These are phyloP conservation scores for Podospora pseudopauciseta DNA, from an alignment of 495 filamentous ascomycete species.

Conservation along the genomic window DNA sequence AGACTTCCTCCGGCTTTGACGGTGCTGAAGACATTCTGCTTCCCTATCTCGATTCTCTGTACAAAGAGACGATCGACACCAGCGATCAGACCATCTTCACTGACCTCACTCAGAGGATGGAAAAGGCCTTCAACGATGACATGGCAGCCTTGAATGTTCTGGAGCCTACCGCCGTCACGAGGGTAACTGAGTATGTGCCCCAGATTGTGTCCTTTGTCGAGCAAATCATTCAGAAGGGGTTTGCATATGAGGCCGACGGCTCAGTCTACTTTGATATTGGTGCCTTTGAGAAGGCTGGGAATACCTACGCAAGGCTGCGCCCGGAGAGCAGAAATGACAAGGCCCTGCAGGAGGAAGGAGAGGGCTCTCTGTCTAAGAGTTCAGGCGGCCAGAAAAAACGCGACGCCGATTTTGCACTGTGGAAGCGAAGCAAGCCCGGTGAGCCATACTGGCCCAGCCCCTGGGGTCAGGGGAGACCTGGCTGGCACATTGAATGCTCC, in stretches of 20 bases:
- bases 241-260: constrained; percentile 80
- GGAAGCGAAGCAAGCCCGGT: constrained; percentile 89
- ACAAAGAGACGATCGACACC: constrained; percentile 70
- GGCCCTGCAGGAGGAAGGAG: constrained; percentile 80
- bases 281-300: constrained; percentile 78
- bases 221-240: constrained; percentile 76
- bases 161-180: constrained; percentile 72
- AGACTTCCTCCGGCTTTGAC: constrained; percentile 41
- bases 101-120: constrained; percentile 75
- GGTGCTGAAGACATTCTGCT: constrained; percentile 65
- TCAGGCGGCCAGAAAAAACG: constrained; percentile 59
- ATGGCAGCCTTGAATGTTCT: constrained; percentile 84
- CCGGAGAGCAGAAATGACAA: constrained; percentile 85
- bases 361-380: constrained; percentile 75
- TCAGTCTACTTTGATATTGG: constrained; percentile 94
- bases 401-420: constrained; percentile 82
- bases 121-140: constrained; percentile 77
- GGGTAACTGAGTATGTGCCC: constrained; percentile 84
- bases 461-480: constrained; percentile 86
- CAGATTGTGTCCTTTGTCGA: constrained; percentile 72
- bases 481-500: constrained; percentile 98
- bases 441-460: constrained; percentile 85
- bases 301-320: constrained; percentile 79
- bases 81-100: constrained; percentile 69
- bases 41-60: constrained; percentile 76